Conservation (phyloP, 2,329 filamentous ascomycete species). For the Hymenoscyphus infarciens region DNA sequence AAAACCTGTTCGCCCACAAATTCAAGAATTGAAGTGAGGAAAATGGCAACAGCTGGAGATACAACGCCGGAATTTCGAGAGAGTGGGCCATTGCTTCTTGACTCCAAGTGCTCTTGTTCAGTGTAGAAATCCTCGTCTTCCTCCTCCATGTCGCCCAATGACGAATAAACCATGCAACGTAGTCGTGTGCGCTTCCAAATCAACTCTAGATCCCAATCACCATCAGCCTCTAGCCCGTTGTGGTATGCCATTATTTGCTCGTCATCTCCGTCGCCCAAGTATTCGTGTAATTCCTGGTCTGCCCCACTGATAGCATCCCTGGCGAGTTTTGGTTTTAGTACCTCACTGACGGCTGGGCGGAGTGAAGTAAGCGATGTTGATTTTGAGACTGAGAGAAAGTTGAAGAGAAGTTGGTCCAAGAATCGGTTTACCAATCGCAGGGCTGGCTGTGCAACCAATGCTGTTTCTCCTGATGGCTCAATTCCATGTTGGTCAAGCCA, state of each 20-base stretch:
- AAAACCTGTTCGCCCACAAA: conserved; percentile 90
- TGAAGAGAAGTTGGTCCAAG: conserved; percentile 88
- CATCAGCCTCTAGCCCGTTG: conserved; percentile 43
- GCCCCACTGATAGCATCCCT: conserved; percentile 78
- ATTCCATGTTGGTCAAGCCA: conserved; percentile 68
- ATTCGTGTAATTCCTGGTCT: conserved; percentile 83
- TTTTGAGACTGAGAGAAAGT: conserved; percentile 75
- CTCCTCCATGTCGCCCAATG: conserved; percentile 93
- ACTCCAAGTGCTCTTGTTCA: conserved; percentile 68
- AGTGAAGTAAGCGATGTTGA: conserved; percentile 73
- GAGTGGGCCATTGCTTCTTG: conserved; percentile 53
- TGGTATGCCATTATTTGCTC: conserved; percentile 63
- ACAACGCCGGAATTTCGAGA: conserved; percentile 60
- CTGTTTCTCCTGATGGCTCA: conserved; percentile 62
- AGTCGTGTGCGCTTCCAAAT: conserved; percentile 92
- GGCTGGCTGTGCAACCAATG: conserved; percentile 68
- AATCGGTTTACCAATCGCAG: conserved; percentile 84
- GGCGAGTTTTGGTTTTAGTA: conserved; percentile 85
- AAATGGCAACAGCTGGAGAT: conserved; percentile 90
- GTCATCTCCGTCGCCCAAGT: conserved; percentile 74
- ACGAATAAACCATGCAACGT: conserved; percentile 97
- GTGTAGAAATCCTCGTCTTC: conserved; percentile 92
- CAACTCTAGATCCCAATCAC: conserved; percentile 83
- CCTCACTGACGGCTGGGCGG: conserved; percentile 77
- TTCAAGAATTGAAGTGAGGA: conserved; percentile 90